Evolutionary conservation across 202 grass and related monocot genomes (phyloP), one percentile per base, ranked within the genome.

Genomic region (Schoenoplectus tabernaemontani): DNA sequence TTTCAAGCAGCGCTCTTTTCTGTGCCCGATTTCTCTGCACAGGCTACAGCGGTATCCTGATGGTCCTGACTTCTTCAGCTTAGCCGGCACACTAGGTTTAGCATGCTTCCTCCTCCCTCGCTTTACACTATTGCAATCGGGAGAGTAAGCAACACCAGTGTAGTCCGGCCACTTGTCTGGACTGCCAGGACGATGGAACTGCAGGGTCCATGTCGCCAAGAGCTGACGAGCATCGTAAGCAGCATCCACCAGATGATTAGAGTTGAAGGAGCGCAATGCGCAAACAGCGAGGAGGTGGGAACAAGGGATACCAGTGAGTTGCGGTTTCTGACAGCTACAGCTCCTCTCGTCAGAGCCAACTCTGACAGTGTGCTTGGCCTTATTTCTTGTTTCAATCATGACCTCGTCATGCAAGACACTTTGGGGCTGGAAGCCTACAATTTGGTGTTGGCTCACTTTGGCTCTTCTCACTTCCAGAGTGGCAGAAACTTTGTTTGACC

Each of bases 341-440:
- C 64, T 67, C 64, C 64, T 67, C 64, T 41, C n/a, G 37, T 67
- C 64, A 42, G 41, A 17, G 64, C 64, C 64, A 10, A 67, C n/a
- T 23, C 15, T 42, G 34, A 67, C 7, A 4, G n/a, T 42, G n/a
- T 67, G 64, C 6, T 42, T 67, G 8, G n/a, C 64, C 17, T 67
- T 67, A 1, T 1, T 67, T 67, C 1, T 20, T 43, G 36, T 67
- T 67, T 67, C 64, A 23, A 67, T 17, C 37, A 42, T 37, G 4
- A 67, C 64, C 37, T 42, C 37, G 12, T 65, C 62, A 65, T 59
- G 20, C 5, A 65, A 19, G 4, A 67, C 34, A 41, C 9, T 67
- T 20, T 66, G 63, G 17, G 64, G 33, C 22, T 41, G 37, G 37
- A 67, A 39, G 36, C 64, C 33, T 3, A 42, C n/a, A 3, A 67